phyloP scores from a whole-genome alignment of 208 protist species.

The Leishmania arabica region DNA sequence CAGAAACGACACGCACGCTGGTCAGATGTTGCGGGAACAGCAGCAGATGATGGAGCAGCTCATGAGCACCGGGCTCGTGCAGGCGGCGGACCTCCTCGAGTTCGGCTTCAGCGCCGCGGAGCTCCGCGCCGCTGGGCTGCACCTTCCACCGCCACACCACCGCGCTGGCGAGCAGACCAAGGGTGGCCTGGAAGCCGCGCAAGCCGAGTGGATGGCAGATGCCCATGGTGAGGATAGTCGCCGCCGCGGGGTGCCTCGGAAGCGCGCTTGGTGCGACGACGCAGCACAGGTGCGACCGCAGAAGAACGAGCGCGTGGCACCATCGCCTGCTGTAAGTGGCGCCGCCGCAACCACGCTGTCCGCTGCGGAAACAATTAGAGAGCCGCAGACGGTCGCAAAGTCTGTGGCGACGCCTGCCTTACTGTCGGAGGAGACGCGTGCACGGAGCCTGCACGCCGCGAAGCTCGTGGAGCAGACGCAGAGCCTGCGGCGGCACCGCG shows the following conservation, averaged over 20 bases:
- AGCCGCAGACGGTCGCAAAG: conserved; percentile 1
- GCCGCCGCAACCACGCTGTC: neutral
- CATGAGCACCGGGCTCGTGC: conserved; percentile 28
- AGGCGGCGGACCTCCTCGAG: conserved; percentile 28
- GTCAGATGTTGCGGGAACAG: conserved; percentile 17
- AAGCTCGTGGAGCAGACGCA: neutral
- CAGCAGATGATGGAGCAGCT: conserved; percentile 41
- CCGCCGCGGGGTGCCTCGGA: neutral
- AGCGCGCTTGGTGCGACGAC: conserved; percentile 5
- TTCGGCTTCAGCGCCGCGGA: conserved; percentile 41
- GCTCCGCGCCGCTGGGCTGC: conserved; percentile 15
- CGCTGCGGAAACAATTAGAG: neutral
- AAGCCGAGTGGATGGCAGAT: neutral
- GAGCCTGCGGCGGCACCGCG: neutral
- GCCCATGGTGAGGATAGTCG: neutral
- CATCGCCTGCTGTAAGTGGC: neutral
- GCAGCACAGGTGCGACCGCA: neutral
- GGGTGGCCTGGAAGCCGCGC: too few species aligned
- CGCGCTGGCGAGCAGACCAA: neutral
- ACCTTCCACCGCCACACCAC: neutral
- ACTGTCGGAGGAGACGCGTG: conserved; percentile 11
- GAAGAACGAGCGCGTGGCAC: neutral
- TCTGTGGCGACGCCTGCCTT: neutral
- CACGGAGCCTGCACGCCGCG: neutral
- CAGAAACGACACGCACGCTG: neutral